phyloP scores from a whole-genome alignment of 371 early-diverging fungal species.

The Mortierella sp. region DNA sequence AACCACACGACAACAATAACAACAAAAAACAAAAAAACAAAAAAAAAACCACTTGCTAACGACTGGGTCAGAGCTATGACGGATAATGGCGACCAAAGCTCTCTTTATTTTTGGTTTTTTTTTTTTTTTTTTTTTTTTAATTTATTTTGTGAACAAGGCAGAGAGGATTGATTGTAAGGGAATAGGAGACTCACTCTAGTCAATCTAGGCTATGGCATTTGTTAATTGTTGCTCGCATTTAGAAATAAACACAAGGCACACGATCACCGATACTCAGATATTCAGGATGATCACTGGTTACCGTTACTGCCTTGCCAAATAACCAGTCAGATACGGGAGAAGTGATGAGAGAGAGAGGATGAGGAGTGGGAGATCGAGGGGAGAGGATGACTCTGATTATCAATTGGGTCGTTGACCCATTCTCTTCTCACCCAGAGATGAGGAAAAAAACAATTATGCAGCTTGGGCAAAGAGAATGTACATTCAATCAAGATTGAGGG shows the following conservation, averaged over 20 bases:
- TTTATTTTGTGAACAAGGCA: neutral
- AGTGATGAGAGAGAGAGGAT: neutral
- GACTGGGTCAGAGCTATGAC: neutral
- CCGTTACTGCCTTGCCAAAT: neutral
- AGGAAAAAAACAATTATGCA: constrained; percentile 4
- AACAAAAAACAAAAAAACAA: neutral
- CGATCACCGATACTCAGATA: neutral
- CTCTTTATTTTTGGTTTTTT: neutral
- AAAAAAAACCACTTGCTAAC: neutral
- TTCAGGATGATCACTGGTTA: neutral
- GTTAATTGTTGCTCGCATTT: no score
- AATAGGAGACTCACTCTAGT: neutral
- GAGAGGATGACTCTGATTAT: neutral
- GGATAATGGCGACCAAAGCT: neutral
- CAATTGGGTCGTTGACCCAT: neutral
- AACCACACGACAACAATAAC: neutral
- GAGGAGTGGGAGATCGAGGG: constrained; percentile 4
- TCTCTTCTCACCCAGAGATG: neutral
- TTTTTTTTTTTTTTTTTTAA: neutral
- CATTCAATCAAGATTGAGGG: constrained; percentile 1
- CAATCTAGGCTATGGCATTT: no score
- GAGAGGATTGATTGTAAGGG: neutral
- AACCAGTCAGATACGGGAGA: neutral
- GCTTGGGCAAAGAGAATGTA: neutral
- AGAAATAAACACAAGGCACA: neutral